Conservation (phyloP, 2,329 filamentous ascomycete genomes). For the Cercospora sp. region DNA sequence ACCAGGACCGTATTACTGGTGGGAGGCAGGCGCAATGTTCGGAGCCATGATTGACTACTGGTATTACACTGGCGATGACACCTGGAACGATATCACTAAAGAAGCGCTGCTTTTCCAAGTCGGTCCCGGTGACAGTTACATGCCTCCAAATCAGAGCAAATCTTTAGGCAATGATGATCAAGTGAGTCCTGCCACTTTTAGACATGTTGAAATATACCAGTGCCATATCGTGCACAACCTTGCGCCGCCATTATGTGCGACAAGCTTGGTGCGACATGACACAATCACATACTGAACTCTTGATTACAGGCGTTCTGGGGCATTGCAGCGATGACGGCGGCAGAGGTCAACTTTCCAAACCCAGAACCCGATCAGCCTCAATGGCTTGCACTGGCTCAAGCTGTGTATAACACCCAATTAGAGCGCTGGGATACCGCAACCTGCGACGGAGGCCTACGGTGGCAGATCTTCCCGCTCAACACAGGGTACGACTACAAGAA, state of each 20-base stretch:
- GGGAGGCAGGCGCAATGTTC: slow-evolving; percentile 65
- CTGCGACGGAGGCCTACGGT: slow-evolving; percentile 40
- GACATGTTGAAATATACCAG: not conserved
- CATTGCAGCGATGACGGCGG: slow-evolving; percentile 57
- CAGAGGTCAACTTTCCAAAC: slow-evolving; percentile 53
- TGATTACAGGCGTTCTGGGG: slow-evolving; percentile 56
- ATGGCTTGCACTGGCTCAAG: slow-evolving; percentile 49
- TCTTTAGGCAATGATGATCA: slow-evolving; percentile 59
- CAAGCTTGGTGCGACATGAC: not conserved
- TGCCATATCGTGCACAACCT: not conserved
- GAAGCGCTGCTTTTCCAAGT: slow-evolving; percentile 61
- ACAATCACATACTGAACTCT: slow-evolving; percentile 27
- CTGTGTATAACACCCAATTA: slow-evolving; percentile 45
- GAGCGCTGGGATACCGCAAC: slow-evolving; percentile 41
- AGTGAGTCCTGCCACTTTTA: slow-evolving; percentile 25
- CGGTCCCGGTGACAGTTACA: slow-evolving; percentile 58
- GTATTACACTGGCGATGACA: slow-evolving; percentile 64
- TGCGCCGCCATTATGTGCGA: not conserved
- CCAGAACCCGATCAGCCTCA: slow-evolving; percentile 44
- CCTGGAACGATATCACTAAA: slow-evolving; percentile 61
- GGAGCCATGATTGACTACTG: slow-evolving; percentile 69
- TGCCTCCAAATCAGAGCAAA: slow-evolving; percentile 49
- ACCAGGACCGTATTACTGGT: slow-evolving; percentile 71
- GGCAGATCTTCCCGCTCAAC: slow-evolving; percentile 49
- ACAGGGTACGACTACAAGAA: slow-evolving; percentile 52